Conservation (phyloP, 345 rosid genomes). For the Brassica rapa region DNA sequence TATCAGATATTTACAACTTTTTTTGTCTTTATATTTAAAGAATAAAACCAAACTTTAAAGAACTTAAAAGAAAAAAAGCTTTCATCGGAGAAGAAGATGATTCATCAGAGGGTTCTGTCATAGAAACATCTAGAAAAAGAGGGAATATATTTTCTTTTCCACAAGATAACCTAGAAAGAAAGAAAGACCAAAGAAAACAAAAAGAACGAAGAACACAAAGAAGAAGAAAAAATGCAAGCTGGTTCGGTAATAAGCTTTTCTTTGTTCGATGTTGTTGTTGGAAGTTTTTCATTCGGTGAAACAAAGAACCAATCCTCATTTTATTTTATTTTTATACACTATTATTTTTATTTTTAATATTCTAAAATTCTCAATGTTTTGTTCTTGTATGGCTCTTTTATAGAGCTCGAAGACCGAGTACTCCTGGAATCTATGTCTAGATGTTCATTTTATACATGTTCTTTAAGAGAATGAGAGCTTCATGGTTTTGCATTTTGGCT, state of each 20-base stretch:
- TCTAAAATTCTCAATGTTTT: not conserved
- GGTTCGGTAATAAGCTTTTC: slow-evolving; percentile 36
- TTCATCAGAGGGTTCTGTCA: slow-evolving; percentile 32
- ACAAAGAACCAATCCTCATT: slow-evolving; percentile 26
- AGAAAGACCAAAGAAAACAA: not conserved
- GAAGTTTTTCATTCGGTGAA: slow-evolving; percentile 25
- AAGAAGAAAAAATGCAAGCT: slow-evolving; percentile 51
- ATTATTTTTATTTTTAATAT: not conserved
- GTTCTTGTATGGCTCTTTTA: slow-evolving; percentile 16
- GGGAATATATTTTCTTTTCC: not conserved
- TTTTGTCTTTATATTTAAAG: not conserved
- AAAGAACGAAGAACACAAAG: slow-evolving; percentile 20
- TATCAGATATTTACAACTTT: slow-evolving; percentile 31
- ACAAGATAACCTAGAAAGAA: not conserved
- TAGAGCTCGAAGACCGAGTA: slow-evolving; percentile 33
- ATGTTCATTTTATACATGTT: not conserved
- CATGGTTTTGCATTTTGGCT: slow-evolving; percentile 11
- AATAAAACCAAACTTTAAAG: slow-evolving; percentile 11
- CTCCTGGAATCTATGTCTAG: slow-evolving; percentile 43
- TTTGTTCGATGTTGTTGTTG: slow-evolving; percentile 1
- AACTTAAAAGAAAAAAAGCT: not conserved
- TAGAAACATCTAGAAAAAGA: slow-evolving; percentile 22
- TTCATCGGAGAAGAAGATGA: slow-evolving; percentile 20
- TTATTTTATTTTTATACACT: not conserved
- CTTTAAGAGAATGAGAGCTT: not conserved